Evolutionary conservation across 306 rosid species (phyloP).

Genomic region (Astragalus membranaceus): DNA sequence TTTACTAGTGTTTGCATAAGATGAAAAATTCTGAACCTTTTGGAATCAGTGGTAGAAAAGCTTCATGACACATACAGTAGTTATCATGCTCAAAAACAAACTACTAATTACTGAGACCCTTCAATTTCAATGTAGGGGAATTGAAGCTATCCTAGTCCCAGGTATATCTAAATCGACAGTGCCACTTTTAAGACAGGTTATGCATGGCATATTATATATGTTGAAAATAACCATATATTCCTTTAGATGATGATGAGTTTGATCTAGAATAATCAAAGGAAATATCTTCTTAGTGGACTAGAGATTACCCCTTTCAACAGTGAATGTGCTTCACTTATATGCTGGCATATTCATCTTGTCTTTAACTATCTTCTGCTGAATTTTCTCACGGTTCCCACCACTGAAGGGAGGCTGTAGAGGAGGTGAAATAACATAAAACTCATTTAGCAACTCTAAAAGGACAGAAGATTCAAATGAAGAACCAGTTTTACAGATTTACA

Average conservation of each 20-base stretch:
- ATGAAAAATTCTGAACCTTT: background rate
- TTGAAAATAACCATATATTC: background rate
- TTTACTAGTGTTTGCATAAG: background rate
- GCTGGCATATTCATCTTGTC: constrained; percentile 89
- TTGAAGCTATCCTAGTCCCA: background rate
- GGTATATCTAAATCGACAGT: background rate
- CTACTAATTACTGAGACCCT: background rate
- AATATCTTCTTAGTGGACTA: background rate
- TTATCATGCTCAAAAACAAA: background rate
- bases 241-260: background rate
- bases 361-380: constrained; percentile 84
- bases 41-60: background rate
- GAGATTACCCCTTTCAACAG: constrained; percentile 73
- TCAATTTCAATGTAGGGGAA: background rate
- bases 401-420: constrained; percentile 86
- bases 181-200: background rate
- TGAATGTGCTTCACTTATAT: constrained; percentile 85
- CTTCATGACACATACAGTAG: background rate
- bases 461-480: constrained; percentile 7
- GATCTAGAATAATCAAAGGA: no score
- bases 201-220: background rate
- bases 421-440: constrained; percentile 11
- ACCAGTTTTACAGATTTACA: background rate
- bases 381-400: no score
- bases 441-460: constrained; percentile 15